These are phyloP conservation scores for Tetratostichococcus sp. DNA, from an alignment of 139 green algal species.

Conservation along the genomic window DNA sequence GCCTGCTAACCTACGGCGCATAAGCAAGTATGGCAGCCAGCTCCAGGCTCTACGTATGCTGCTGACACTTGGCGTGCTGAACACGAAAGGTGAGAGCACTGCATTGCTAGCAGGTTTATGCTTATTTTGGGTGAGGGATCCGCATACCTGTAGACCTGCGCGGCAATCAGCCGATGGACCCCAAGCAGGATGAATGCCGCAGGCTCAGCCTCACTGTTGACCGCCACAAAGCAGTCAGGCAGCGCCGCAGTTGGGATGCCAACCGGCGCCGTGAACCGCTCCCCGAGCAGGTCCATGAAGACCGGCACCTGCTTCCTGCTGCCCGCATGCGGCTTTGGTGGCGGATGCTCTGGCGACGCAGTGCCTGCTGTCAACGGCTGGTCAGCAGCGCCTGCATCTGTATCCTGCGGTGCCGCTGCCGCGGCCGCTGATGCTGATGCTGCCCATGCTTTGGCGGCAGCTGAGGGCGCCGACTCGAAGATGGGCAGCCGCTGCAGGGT, in stretches of 20 bases:
- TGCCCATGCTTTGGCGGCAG: neutral
- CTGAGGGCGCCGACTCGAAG: conserved; percentile 12
- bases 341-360: too few relatives aligned
- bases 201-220: conserved; percentile 3
- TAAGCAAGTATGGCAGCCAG: too few relatives aligned
- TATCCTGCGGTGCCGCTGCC: neutral
- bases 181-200: conserved; percentile 17
- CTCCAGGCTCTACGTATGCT: too few relatives aligned
- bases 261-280: conserved; percentile 16
- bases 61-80: too few relatives aligned
- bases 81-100: conserved; percentile 12
- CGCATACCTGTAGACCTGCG: conserved; percentile 3
- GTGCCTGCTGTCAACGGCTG: neutral
- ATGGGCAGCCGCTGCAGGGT: conserved; percentile 21
- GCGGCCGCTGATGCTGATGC: too few relatives aligned
- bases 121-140: too few relatives aligned
- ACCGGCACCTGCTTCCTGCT: neutral
- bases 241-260: neutral
- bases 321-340: too few relatives aligned
- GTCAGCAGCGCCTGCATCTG: neutral
- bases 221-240: neutral
- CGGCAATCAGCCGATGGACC: conserved; percentile 21
- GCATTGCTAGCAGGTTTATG: too few relatives aligned
- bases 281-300: neutral
- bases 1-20: too few relatives aligned